Conservation (phyloP, 306 rosid species). For the Cucurbita pepo region DNA sequence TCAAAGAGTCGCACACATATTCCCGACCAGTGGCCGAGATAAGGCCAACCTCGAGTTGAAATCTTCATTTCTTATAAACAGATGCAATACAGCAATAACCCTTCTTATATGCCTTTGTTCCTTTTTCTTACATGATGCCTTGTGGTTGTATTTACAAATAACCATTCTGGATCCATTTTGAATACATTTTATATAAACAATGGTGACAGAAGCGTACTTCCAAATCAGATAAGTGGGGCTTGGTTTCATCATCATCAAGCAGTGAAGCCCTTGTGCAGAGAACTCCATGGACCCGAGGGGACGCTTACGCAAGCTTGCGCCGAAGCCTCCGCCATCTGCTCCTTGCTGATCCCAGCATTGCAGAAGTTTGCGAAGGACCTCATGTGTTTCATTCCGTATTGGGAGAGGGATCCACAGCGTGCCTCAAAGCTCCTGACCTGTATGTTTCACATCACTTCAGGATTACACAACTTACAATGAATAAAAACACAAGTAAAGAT, state of each 20-base stretch:
- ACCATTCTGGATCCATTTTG: background rate
- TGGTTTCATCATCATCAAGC: constrained; percentile 17
- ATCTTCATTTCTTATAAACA: background rate
- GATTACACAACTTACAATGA: background rate
- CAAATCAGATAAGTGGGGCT: background rate
- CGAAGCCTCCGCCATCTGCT: constrained; percentile 63
- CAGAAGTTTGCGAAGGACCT: constrained; percentile 83
- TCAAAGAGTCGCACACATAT: no score
- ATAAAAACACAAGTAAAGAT: background rate
- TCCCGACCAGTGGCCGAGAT: no score
- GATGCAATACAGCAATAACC: background rate
- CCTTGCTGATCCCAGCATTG: constrained; percentile 49
- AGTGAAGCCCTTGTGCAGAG: constrained; percentile 61
- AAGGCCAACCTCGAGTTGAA: no score
- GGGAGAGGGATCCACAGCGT: constrained; percentile 77
- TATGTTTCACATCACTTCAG: background rate
- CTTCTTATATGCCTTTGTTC: background rate
- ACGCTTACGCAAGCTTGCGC: constrained; percentile 59
- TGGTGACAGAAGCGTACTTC: background rate
- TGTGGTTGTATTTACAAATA: background rate
- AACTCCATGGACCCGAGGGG: constrained; percentile 63
- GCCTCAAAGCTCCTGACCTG: constrained; percentile 91
- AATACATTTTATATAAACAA: constrained; percentile 3
- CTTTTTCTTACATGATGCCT: background rate
- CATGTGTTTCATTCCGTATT: constrained; percentile 96